These are phyloP conservation scores for Solanum gandarillasii DNA, from an alignment of 257 asterid species.

Conservation along the genomic window DNA sequence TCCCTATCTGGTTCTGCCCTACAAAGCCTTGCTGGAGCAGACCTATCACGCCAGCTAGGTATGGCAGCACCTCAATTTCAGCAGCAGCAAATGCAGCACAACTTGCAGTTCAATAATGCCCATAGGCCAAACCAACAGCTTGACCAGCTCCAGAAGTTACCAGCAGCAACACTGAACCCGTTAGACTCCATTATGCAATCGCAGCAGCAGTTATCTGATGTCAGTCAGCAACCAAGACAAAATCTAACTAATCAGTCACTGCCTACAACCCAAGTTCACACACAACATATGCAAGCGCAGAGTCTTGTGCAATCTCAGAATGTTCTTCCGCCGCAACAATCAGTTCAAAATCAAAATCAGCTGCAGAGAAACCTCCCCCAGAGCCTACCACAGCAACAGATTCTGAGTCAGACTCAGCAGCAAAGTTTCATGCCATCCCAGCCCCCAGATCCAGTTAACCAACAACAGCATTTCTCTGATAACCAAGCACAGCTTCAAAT, in stretches of 20 bases:
- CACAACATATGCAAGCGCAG: conserved; percentile 43
- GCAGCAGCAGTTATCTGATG: conserved; percentile 48
- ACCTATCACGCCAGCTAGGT: conserved; percentile 55
- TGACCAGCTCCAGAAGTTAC: conserved; percentile 62
- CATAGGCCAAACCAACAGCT: conserved; percentile 37
- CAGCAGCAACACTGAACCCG: conserved; percentile 42
- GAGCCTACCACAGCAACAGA: conserved; percentile 27
- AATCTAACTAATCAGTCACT: conserved; percentile 25
- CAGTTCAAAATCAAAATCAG: conserved; percentile 42
- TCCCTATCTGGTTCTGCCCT: conserved; percentile 45
- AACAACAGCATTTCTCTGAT: conserved; percentile 40
- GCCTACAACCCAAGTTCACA: conserved; percentile 43
- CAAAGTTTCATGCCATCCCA: conserved; percentile 36
- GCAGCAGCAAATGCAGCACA: conserved; percentile 28
- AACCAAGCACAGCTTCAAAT: conserved; percentile 56
- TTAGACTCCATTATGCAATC: conserved; percentile 46
- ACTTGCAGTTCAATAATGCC: conserved; percentile 41
- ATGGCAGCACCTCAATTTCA: conserved; percentile 46
- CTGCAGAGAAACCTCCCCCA: conserved; percentile 52
- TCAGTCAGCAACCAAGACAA: conserved; percentile 40
- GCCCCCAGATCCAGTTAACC: conserved; percentile 27
- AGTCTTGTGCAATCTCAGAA: conserved; percentile 30
- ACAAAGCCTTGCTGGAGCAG: conserved; percentile 40
- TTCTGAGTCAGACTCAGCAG: conserved; percentile 41
- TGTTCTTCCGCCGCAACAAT: conserved; percentile 42